Base-by-base conservation (phyloP, 2,329 filamentous ascomycete genomes). In the Pyricularia grisea region DNA sequence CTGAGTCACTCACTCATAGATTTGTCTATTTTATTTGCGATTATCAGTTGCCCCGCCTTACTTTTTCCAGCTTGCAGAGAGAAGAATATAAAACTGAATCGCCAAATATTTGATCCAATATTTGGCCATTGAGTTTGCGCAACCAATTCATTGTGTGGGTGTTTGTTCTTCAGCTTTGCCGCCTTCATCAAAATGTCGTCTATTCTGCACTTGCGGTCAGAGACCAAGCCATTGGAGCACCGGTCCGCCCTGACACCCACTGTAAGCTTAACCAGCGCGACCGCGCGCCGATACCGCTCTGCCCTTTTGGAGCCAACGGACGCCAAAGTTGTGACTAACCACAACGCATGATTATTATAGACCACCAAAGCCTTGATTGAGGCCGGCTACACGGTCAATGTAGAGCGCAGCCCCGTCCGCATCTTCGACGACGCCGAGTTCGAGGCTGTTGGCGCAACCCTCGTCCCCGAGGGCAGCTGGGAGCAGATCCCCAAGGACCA, bases 391-490 rank as follows among this genome's bases (percentile, higher is more conserved):
- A 82, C 83, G 28, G 84, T 93, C 73, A 85, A 85, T 67, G 87
- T 92, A 67, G 90, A 93, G 82, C 84, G 85, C 71, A 87, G 85
- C 70, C 84, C 86, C n/a, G 84, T 86, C 75, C 84, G 90, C 69
- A 92, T 92, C 74, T 89, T 86, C 72, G 81, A 86, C 36, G 86
- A 88, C 73, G 78, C 76, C 61, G 88, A 91, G 75, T 90, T 88
- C 73, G 83, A 85, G 78, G 81, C 84, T 70, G 83, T 85, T 36
- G 90, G 90, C 66, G 89, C 88, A 64, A 85, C 81, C 17, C 82
- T 93, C 27, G 87, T 93, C 17, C 83, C 86, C 17, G 85, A 87
- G 72, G 87, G 89, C 61, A 86, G 84, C 67, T 94, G 91, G 91
- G 82, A 83, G 68, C 82, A 90, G 70, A 90, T 87, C 0, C 88